phyloP scores from a whole-genome alignment of 2,329 filamentous ascomycete species.

The Graphilbum ipis-grandicollis region DNA sequence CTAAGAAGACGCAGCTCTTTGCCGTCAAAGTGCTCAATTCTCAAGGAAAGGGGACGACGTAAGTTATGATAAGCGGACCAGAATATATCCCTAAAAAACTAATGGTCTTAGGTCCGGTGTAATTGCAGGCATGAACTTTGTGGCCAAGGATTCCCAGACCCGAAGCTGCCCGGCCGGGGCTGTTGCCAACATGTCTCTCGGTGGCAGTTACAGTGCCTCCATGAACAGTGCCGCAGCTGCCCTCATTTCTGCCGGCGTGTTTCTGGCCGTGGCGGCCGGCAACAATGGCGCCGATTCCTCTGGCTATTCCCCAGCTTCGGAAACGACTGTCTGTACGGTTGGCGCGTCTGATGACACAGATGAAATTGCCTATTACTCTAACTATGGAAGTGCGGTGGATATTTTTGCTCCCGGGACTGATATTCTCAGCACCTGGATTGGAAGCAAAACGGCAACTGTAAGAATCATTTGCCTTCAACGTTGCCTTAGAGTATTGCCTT shows the following conservation, averaged over 20 bases:
- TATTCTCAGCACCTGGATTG: constrained; percentile 30
- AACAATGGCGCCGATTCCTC: constrained; percentile 27
- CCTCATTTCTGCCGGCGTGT: constrained; percentile 27
- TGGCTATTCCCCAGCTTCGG: constrained; percentile 29
- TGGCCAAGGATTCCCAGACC: constrained; percentile 16
- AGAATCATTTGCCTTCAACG: too few relatives aligned
- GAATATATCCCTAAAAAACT: too few relatives aligned
- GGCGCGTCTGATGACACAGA: constrained; percentile 26
- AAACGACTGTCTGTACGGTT: constrained; percentile 32
- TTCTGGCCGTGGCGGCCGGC: constrained; percentile 38
- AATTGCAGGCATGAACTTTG: constrained; percentile 26
- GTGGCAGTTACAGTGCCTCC: constrained; percentile 25
- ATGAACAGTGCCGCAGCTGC: constrained; percentile 32
- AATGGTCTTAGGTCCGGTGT: constrained; percentile 18
- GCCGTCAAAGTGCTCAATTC: constrained; percentile 27
- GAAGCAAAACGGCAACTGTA: constrained; percentile 17
- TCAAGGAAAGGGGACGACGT: constrained; percentile 18
- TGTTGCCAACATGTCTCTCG: constrained; percentile 41
- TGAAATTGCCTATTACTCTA: constrained; percentile 28
- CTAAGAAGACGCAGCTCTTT: constrained; percentile 24
- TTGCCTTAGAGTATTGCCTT: too few relatives aligned
- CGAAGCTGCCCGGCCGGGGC: constrained; percentile 23
- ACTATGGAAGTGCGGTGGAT: constrained; percentile 31
- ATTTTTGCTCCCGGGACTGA: constrained; percentile 31
- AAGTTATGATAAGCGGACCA: too few relatives aligned